Conservation (phyloP, 768 basidiomycete species). For the Collybia nuda region DNA sequence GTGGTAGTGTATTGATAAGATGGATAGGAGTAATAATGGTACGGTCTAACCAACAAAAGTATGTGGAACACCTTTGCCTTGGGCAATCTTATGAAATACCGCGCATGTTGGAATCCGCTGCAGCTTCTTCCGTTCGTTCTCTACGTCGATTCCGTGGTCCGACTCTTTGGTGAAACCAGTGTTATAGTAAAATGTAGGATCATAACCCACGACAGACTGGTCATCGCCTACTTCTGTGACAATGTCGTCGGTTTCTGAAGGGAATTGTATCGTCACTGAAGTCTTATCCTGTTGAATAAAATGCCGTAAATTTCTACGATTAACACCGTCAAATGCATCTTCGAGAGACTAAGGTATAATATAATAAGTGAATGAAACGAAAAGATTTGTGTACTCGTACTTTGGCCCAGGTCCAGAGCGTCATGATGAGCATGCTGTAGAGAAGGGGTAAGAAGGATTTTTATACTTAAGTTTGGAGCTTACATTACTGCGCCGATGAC, state of each 20-base stretch:
- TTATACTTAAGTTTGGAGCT: constrained; percentile 11
- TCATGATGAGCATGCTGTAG: constrained; percentile 43
- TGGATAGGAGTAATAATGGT: not conserved
- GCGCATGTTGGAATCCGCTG: constrained; percentile 51
- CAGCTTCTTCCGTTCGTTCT: constrained; percentile 23
- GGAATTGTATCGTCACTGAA: constrained; percentile 6
- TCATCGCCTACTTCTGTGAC: constrained; percentile 14
- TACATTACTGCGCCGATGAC: constrained; percentile 53
- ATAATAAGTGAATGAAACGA: not conserved
- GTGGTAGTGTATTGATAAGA: not conserved
- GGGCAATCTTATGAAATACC: constrained; percentile 56
- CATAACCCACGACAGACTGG: constrained; percentile 3
- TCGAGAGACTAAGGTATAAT: constrained; percentile 43
- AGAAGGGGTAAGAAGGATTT: not conserved
- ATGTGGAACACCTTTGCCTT: constrained; percentile 60
- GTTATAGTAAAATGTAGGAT: constrained; percentile 14
- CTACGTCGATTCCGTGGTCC: constrained; percentile 11
- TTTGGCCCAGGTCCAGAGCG: constrained; percentile 69
- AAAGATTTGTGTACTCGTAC: constrained; percentile 24
- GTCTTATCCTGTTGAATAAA: constrained; percentile 44
- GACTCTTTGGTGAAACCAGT: constrained; percentile 13
- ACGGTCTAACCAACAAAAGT: constrained; percentile 48
- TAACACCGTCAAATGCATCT: constrained; percentile 56
- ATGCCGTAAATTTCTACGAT: constrained; percentile 53
- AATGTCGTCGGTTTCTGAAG: constrained; percentile 5